Evolutionary conservation across 169 alveolate species (phyloP), one percentile per base, ranked within the genome.

Genomic region (Plasmodium gonderi): DNA sequence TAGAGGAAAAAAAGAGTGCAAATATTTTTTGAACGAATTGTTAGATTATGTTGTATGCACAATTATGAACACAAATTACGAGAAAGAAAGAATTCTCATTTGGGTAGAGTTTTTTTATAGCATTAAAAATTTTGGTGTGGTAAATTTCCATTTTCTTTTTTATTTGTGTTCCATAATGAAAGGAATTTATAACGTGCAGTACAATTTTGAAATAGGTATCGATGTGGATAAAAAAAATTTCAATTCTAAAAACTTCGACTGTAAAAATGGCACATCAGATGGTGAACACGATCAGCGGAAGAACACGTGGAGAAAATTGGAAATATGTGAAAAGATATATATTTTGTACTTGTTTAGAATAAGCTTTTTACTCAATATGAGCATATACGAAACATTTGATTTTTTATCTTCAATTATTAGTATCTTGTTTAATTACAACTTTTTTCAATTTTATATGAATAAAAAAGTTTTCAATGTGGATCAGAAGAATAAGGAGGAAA

Each of bases 361-460:
- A 14, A 36, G 92, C 5, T 44, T 83, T 4, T 42, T 83, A 14
- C 65, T 83, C n/a, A 83, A 83, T 60, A 60, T 83, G 42, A 83
- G 85, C 17, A 36, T 83, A 9, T 83, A 83, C 42, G 92, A 83
- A 83, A 14, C 83, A 0, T 83, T 83, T 44, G 92, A 83, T n/a
- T 74, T 83, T 38, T 42, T 83, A 68, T 29, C 64, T 69, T 83
- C 83, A 6, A 0, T 44, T 14, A 47, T 72, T 12, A 69, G 38
- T 12, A 38, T 64, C 8, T 1, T 83, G 31, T 69, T 83, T 83
- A 83, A 83, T 31, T 72, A 72, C 40, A 36, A 83, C 12, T 72
- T 83, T 83, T 83, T 47, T 60, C 47, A 72, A 14, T 83, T 83
- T 72, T 83, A 83, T 64, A 26, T 83, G 75, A 23, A 33, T 2